Base-by-base conservation (phyloP, 2,329 filamentous ascomycete species). In the Rhinocladiella similis region DNA sequence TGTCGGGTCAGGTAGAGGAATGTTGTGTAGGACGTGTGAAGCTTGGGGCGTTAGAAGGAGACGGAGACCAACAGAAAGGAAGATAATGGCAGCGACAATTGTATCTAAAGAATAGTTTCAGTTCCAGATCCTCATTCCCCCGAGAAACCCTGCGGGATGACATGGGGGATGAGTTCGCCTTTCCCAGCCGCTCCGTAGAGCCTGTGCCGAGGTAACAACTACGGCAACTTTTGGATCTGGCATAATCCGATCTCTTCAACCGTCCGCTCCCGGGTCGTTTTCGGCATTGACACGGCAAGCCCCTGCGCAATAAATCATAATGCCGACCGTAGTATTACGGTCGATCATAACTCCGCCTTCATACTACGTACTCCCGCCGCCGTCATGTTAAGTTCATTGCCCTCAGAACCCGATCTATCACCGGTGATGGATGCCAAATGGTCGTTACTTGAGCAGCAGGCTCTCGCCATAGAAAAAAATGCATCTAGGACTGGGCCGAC, bases 401-500 rank as follows among this genome's bases (percentile, higher is more conserved):
- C 7, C 29, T 12, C 10, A 33, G 29, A 12, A 12, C 10, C 29
- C 6, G 10, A 33, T 33, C 3, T 33, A 33, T 33, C 29, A 41
- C 38, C 14, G 10, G 18, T 3, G 10, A 62, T 62, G 60, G 52
- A 49, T 18, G 43, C 19, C 18, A 52, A 35, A 20, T 46, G 48
- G 38, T 49, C 54, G 7, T 57, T 45, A 19, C 54, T 65, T 22
- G 63, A 65, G 50, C 50, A 51, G 27, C 59, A 60, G 51, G 63
- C 63, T 6, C 52, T 42, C 25, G 50, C 53, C 18, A 41, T 56
- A 35, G 63, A 65, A 53, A 49, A 52, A 22, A 56, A 59, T 14
- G 33, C 51, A 29, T 43, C 42, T 18, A 49, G 54, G 20, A 39
- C 51, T 43, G 49, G 47, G 80, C 83, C 63, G 74, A 81, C 63